phyloP scores from a whole-genome alignment of 805 yeast species.

The Spathaspora hagerdaliae region DNA sequence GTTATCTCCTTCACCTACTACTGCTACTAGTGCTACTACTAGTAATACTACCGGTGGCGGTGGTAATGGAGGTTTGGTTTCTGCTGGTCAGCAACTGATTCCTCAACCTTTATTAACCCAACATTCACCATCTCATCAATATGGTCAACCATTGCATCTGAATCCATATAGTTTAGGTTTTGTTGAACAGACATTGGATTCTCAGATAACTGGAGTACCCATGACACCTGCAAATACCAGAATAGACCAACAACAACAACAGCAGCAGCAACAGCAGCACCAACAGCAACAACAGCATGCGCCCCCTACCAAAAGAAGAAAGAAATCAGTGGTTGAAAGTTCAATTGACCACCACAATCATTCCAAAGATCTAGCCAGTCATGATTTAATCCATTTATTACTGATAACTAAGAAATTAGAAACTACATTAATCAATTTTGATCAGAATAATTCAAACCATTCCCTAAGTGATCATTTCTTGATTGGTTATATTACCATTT shows the following conservation, averaged over 20 bases:
- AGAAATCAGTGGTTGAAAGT: background rate
- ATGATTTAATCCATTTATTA: conserved; percentile 24
- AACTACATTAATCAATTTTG: conserved; percentile 9
- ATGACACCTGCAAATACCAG: background rate
- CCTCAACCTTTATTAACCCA: background rate
- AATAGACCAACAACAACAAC: background rate
- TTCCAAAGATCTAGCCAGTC: conserved; percentile 1
- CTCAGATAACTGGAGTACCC: background rate
- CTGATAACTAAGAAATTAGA: conserved; percentile 25
- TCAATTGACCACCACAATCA: background rate
- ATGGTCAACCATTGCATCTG: background rate
- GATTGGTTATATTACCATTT: conserved; percentile 27
- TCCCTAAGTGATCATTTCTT: conserved; percentile 24
- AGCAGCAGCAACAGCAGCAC: background rate
- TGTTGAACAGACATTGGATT: background rate
- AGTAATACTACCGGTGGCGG: too few species aligned
- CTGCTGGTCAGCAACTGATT: background rate
- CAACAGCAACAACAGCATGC: background rate
- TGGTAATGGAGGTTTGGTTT: background rate
- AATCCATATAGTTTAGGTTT: background rate
- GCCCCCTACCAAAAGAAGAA: background rate
- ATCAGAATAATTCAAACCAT: conserved; percentile 10
- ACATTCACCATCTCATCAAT: background rate
- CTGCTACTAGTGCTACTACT: background rate
- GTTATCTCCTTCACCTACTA: background rate